Base-by-base conservation (phyloP, 1,139 yeast species). In the Lodderomyces margitis region DNA sequence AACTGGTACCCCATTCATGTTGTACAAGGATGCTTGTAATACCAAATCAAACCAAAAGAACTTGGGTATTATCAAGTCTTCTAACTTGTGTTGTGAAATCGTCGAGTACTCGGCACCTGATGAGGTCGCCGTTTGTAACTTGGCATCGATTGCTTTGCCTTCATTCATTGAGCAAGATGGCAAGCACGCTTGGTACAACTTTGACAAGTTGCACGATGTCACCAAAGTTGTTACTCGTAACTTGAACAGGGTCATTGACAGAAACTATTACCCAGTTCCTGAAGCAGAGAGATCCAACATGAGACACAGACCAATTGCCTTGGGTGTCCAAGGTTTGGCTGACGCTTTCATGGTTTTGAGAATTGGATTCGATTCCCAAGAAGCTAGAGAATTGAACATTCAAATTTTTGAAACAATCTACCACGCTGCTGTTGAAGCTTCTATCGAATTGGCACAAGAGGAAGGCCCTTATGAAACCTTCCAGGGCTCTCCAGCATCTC, bases 1-100 rank as follows among this genome's bases (percentile, higher is more conserved):
- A 71, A 87, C 96, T 27, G 96, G 96, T 59, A 85, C 88, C 56
- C 96, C 96, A 39, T 88, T 85, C 72, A 86, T 87, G 88, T 75
- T 87, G 37, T 87, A 87, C 73, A 87, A 87, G 68, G 96, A 87
- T 68, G 80, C 95, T 34, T 85, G 95, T 70, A 87, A 87, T 70
- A 57, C 74, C 51, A 87, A 88, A 68, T 74, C 87, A 48, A 87
- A 87, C 66, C 96, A 87, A 67, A 80, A 87, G 78, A 87, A 87
- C 62, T 71, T 87, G 62, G 96, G 96, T 57, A 74, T 83, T 38
- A 87, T 87, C 67, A 87, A 87, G 68, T 84, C 94, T 34, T 87
- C 95, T 32, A 87, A 87, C 66, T 74, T 87, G 66, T 88, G 96
- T 68, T 85, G 95, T 63, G 96, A 87, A 67, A 84, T 87, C 58